Evolutionary conservation across 2,329 filamentous ascomycete species (phyloP).

Genomic region (Thelonectria blattea): DNA sequence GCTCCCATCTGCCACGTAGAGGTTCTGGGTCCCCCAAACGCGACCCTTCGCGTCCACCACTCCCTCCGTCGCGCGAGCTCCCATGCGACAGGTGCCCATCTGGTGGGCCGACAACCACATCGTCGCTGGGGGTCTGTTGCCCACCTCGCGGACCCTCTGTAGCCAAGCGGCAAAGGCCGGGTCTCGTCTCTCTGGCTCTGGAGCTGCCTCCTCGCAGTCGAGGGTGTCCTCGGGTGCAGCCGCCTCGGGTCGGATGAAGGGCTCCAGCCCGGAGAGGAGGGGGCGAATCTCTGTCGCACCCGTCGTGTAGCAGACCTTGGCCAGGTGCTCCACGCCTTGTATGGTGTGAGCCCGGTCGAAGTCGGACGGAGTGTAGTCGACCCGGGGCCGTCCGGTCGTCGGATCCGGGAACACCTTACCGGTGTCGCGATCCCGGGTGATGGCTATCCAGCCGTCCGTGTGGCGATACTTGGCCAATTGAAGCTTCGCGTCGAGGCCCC

Average conservation of each 20-base stretch:
- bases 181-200: slow-evolving; percentile 60
- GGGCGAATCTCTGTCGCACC: slow-evolving; percentile 83
- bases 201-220: slow-evolving; percentile 26
- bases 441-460: slow-evolving; percentile 73
- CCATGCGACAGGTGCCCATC: slow-evolving; percentile 82
- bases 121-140: slow-evolving; percentile 57
- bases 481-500: slow-evolving; percentile 75
- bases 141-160: slow-evolving; percentile 52
- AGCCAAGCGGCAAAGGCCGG: slow-evolving; percentile 68
- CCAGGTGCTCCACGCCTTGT: slow-evolving; percentile 72
- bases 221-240: slow-evolving; percentile 27
- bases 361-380: slow-evolving; percentile 73
- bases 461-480: slow-evolving; percentile 70
- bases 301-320: slow-evolving; percentile 78
- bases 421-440: slow-evolving; percentile 77
- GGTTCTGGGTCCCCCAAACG: slow-evolving; percentile 69
- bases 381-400: slow-evolving; percentile 64
- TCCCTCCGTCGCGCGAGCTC: slow-evolving; percentile 54
- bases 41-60: slow-evolving; percentile 64
- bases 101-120: slow-evolving; percentile 77
- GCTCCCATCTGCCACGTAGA: slow-evolving; percentile 77
- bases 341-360: slow-evolving; percentile 76
- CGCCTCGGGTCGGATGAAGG: slow-evolving; percentile 58
- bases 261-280: slow-evolving; percentile 64
- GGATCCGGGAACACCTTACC: slow-evolving; percentile 79